Evolutionary conservation across 1,284 basidiomycete genomes (phyloP).

Genomic region (Leucoagaricus sp.): DNA sequence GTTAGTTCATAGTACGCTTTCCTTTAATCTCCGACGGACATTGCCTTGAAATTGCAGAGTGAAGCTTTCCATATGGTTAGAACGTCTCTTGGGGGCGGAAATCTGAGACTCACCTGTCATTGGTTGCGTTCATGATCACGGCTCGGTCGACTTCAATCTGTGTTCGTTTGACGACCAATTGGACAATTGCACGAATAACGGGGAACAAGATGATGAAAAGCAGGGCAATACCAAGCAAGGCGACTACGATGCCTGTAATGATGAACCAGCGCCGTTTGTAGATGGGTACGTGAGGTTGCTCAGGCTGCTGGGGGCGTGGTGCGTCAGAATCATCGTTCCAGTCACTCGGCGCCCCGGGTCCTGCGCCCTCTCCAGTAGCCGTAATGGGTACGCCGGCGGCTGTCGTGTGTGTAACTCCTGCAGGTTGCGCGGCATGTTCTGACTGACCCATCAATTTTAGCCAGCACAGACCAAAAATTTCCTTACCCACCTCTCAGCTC

Average conservation of each 20-base stretch:
- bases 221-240: constrained; percentile 56
- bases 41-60: constrained; percentile 49
- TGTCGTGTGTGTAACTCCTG: constrained; percentile 34
- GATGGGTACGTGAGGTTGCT: constrained; percentile 15
- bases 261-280: constrained; percentile 39
- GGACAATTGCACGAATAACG: constrained; percentile 63
- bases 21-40: constrained; percentile 25
- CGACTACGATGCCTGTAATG: constrained; percentile 48
- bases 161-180: constrained; percentile 57
- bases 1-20: constrained; percentile 17
- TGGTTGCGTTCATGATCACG: constrained; percentile 49
- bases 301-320: constrained; percentile 20
- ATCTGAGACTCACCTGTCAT: constrained; percentile 47
- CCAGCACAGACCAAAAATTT: neutral
- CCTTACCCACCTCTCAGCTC: constrained; percentile 38
- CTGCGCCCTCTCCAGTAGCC: constrained; percentile 15
- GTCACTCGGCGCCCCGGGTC: constrained; percentile 17
- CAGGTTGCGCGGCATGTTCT: constrained; percentile 41
- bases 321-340: constrained; percentile 23
- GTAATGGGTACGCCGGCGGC: constrained; percentile 28
- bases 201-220: constrained; percentile 68
- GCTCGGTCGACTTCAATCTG: constrained; percentile 53
- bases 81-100: neutral
- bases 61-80: constrained; percentile 40
- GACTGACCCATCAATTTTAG: neutral